Conservation (phyloP, 2,329 filamentous ascomycete genomes). For the Erysiphe neolycopersici region DNA sequence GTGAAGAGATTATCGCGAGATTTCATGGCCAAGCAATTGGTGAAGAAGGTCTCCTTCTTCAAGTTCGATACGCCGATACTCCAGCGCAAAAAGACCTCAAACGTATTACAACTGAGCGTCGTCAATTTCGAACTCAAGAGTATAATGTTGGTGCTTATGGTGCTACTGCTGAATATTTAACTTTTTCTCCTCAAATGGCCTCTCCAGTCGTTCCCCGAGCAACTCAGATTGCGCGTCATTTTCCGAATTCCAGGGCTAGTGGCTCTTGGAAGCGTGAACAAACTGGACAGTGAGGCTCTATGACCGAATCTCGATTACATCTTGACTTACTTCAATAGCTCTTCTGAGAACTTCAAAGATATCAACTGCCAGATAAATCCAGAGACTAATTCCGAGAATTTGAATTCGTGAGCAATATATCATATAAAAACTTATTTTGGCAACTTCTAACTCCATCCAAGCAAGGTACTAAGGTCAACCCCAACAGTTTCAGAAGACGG, state of each 20-base stretch:
- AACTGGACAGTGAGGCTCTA: slow-evolving; percentile 2
- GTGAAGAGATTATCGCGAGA: slow-evolving; percentile 63
- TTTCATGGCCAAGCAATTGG: slow-evolving; percentile 61
- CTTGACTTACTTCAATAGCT: slow-evolving; percentile 2
- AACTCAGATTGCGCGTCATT: slow-evolving; percentile 11
- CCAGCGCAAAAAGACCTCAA: slow-evolving; percentile 91
- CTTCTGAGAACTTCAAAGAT: slow-evolving; percentile 11
- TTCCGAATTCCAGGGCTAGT: slow-evolving; percentile 9
- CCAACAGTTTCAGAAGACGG: slow-evolving; percentile 13
- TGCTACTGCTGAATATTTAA: slow-evolving; percentile 20
- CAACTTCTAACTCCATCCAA: slow-evolving; percentile 1
- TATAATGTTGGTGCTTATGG: slow-evolving; percentile 57
- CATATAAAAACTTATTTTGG: neutral
- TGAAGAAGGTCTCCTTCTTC: slow-evolving; percentile 57
- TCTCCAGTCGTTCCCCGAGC: slow-evolving; percentile 12
- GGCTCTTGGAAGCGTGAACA: slow-evolving; percentile 14
- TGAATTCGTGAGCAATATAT: slow-evolving; percentile 5
- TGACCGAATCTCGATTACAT: neutral
- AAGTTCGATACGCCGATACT: slow-evolving; percentile 92
- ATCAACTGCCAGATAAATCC: slow-evolving; percentile 10
- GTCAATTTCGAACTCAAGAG: slow-evolving; percentile 87
- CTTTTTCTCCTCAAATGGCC: slow-evolving; percentile 22
- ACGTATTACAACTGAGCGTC: slow-evolving; percentile 79
- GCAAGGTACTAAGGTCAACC: slow-evolving; percentile 4
- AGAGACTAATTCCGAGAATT: neutral